Evolutionary conservation across 148 eudicot genomes (phyloP), one percentile per base, ranked within the genome.

Genomic region (Linanthus parryae): DNA sequence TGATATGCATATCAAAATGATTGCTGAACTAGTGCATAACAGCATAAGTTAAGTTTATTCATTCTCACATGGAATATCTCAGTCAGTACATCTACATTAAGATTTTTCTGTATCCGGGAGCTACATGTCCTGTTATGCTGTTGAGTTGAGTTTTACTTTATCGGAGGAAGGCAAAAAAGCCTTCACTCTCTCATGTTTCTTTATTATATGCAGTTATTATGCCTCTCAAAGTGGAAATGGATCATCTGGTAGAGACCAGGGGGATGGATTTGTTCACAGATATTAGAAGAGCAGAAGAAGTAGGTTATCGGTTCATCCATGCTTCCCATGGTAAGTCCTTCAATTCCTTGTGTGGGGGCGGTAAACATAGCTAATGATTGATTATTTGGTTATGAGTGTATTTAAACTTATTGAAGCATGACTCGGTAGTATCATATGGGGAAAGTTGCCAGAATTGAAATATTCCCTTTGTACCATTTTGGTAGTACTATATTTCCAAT

Each of bases 201-300:
- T n/a, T n/a, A n/a, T n/a, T n/a, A 40, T 72, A 68, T 62, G 60
- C 74, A 27, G 80, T 76, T 47, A 48, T 65, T 15, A 77, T 59
- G 77, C 73, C 57, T 45, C 55, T 91, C 40, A 69, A 61, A 64
- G 77, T 68, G 58, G 97, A 86, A 36, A 60, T 73, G 25, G 84
- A 79, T 15, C 57, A 60, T 67, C 68, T 91, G 80, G 61, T 59
- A 39, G 76, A 74, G 60, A 56, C 61, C 44, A 81, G 74, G 72
- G 86, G n/a, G 72, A 50, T 65, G 76, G 23, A 72, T 81, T 29
- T 81, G 92, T 62, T 78, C 81, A 36, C 65, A 70, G 62, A 85
- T 91, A 51, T 54, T 91, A 58, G 89, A 86, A 38, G 78, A 68
- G 57, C 85, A 91, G 72, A 81, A 73, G 66, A 78, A 66, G 57